Evolutionary conservation across 495 filamentous ascomycete species (phyloP).

Genomic region (Daldinia childiae): DNA sequence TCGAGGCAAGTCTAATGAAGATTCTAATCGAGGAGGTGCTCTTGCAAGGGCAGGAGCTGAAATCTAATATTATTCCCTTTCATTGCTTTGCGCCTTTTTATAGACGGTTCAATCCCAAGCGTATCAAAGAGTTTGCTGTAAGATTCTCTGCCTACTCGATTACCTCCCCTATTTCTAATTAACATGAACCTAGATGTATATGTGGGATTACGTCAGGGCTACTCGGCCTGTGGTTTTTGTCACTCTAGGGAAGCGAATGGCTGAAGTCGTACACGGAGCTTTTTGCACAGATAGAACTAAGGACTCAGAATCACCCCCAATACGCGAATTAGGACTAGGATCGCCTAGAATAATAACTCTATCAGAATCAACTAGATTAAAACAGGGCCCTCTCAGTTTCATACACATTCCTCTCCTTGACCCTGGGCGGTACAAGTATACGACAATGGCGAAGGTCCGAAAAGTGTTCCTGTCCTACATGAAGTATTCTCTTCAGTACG

Average conservation of each 20-base stretch:
- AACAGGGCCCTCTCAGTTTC: too few species aligned
- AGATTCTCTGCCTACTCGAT: neutral
- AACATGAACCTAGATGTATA: neutral
- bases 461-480: too few species aligned
- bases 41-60: too few species aligned
- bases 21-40: too few species aligned
- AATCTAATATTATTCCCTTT: slow-evolving; percentile 12
- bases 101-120: neutral
- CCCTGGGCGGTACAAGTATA: too few species aligned
- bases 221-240: slow-evolving; percentile 30
- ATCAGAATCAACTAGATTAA: too few species aligned
- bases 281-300: neutral
- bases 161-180: neutral
- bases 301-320: neutral
- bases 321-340: too few species aligned
- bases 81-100: slow-evolving; percentile 18
- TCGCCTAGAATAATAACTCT: too few species aligned
- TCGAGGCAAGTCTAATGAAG: too few species aligned
- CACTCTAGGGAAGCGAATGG: slow-evolving; percentile 25
- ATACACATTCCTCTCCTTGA: too few species aligned
- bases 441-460: too few species aligned
- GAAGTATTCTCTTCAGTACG: too few species aligned
- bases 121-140: neutral
- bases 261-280: neutral
- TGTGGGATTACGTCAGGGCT: slow-evolving; percentile 21